phyloP scores from a whole-genome alignment of 768 basidiomycete species.

The Leccinum longicurvipes region DNA sequence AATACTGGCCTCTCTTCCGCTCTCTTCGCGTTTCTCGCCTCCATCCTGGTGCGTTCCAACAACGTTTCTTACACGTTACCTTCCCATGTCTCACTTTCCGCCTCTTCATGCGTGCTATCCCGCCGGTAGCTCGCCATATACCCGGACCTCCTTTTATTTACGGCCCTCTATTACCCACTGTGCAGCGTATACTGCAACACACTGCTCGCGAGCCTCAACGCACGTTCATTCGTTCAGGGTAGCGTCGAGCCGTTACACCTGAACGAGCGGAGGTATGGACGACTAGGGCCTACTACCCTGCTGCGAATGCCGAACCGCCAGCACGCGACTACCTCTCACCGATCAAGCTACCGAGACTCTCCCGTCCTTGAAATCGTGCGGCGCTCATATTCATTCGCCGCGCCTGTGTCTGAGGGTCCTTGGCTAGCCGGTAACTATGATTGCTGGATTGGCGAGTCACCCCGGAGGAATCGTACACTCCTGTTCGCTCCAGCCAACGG shows the following conservation, averaged over 20 bases:
- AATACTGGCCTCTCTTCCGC: slow-evolving; percentile 25
- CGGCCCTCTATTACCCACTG: slow-evolving; percentile 29
- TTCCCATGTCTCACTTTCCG: not conserved
- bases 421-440: not conserved
- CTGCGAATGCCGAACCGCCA: not conserved
- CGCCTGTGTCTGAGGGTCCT: not conserved
- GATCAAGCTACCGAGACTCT: not conserved
- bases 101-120: not conserved
- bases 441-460: not conserved
- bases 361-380: not conserved
- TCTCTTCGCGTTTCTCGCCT: slow-evolving; percentile 19
- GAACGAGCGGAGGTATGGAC: not conserved
- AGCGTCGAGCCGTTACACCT: not conserved
- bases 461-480: not conserved
- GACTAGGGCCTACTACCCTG: not conserved
- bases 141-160: slow-evolving; percentile 21
- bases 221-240: slow-evolving; percentile 12
- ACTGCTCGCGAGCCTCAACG: slow-evolving; percentile 32
- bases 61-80: not conserved
- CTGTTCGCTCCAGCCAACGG: not conserved
- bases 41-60: slow-evolving; percentile 17
- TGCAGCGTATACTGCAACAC: slow-evolving; percentile 35
- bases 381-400: not conserved
- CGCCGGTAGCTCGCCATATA: slow-evolving; percentile 19
- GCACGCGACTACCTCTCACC: not conserved